Base-by-base conservation (phyloP, 768 basidiomycete genomes). In the Tulasnella sp. region DNA sequence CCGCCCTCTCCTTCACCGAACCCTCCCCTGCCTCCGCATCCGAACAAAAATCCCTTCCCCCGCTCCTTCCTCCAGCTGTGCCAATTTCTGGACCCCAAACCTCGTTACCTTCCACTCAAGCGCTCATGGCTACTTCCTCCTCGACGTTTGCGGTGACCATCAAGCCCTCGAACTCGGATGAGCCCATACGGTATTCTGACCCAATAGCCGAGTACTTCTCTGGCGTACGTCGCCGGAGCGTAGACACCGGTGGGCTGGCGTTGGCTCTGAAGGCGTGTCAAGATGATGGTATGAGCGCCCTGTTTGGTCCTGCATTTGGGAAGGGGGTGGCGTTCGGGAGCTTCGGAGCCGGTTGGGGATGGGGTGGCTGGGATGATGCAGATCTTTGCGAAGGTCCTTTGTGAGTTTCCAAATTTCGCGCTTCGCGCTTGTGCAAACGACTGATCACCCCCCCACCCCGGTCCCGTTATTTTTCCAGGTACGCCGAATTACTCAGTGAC, bases 161-260 rank as follows among this genome's bases (percentile, higher is more conserved):
- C 27, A n/a, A n/a, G n/a, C n/a, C n/a, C n/a, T n/a, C n/a, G n/a
- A n/a, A n/a, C n/a, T n/a, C n/a, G n/a, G n/a, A n/a, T n/a, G n/a
- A n/a, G n/a, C n/a, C n/a, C 39, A 36, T 25, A 11, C 9, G 29
- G 17, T 23, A 17, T 1, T 27, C 52, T 27, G 52, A 54, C 37
- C 25, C 52, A 36, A 40, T 54, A 21, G 25, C 14, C 36, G 36
- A 36, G 39, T 54, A 29, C 17, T 23, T 29, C 35, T 39, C 42
- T 40, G 39, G 39, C 7, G 50, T 31, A 31, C 34, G 53, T 7
- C 43, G 91, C 52, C 73, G 86, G 45, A 91, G 86, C 66, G 89
- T 92, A 56, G 92, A 97, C 69, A 77, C 88, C 40, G 92, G 92
- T 11, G 92, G 91, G 31, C 76, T 97, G 58, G 80, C 83, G 57